Base-by-base conservation (phyloP, 2,329 filamentous ascomycete genomes). In the Cladosporium sp. region DNA sequence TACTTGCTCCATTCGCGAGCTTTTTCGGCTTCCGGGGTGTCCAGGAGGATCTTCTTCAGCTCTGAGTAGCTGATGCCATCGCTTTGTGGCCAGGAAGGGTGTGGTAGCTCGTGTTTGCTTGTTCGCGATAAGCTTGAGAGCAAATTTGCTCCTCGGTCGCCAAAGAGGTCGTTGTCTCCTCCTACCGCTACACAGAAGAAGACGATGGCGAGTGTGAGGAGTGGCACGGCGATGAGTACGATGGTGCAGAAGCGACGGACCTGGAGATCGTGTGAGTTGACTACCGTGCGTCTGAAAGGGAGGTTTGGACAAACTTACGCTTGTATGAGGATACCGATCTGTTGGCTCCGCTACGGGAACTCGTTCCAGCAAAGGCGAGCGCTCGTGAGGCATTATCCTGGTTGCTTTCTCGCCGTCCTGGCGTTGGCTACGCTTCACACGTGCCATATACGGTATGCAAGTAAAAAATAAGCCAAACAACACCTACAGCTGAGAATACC, bases 231-330 rank as follows among this genome's bases (percentile, higher is more conserved):
- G 18, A 61, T 60, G 24, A 76, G 64, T 18, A 79, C 75, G 51
- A 87, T 73, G 37, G 82, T 85, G 64, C 83, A 88, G 66, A 86
- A 81, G 52, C 83, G 80, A 44, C 85, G 82, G 40, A 84, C 65
- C 66, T 69, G 43, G 8, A 22, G n/a, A n/a, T 30, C 11, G 11
- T 38, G 45, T 56, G 37, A 53, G 42, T 11, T 30, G 27, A 1
- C 18, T 15, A 4, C 29, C 2, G 32, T n/a, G 32, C 11, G 7
- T n/a, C 20, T 30, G 15, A 7, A n/a, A 8, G 22, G 5, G 22
- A 4, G 9, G 22, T 27, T 27, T 9, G 24, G 38, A n/a, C 8
- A 19, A n/a, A 43, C 58, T 17, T 56, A 66, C 64, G 45, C 54
- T 61, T 18, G 51, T 48, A 45, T 66, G 58, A 39, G 73, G 73